Evolutionary conservation across 768 basidiomycete genomes (phyloP), one percentile per base, ranked within the genome.

Genomic region (Suillus luteus): DNA sequence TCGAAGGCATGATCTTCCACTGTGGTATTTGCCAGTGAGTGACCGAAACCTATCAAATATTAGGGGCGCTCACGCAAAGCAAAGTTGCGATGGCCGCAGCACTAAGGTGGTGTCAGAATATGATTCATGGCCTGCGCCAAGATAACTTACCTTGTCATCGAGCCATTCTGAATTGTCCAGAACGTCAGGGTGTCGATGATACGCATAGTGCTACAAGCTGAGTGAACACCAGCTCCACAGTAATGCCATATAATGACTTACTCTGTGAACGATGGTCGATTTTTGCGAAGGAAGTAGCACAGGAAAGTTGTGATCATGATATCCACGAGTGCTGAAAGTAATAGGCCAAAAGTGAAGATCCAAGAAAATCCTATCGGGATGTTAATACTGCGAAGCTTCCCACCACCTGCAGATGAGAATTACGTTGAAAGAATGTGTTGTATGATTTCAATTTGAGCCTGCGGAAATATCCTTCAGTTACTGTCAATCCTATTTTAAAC

Each of bases 281-380:
- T 81, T 38, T 69, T 71, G 63, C 73, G 70, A 22, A 86, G 71
- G 37, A 80, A 76, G 60, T 75, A 78, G 62, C 80, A 81, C 27
- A 85, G 73, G n/a, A 70, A 76, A 2, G 54, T 69, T 8, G 81
- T 82, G 60, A 84, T 83, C 17, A 82, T 61, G 54, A 85, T 66
- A 64, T 86, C 85, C 41, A 83, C 70, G 5, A 75, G 61, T 2
- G 80, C 79, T 5, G 83, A 84, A 1, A 85, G 74, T 1, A 76
- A 68, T 0, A 85, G 71, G 10, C 83, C 83, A 1, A 76, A 67
- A 2, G 84, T 84, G 65, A 84, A 83, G 5, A 78, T 67, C 75
- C 78, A 8, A 33, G 1, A 35, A 40, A n/a, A 40, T 41, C 64
- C 40, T 61, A 24, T 5, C n/a, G 17, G 3, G 7, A 12, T 27